Evolutionary conservation across 148 eudicot genomes (phyloP).

Genomic region (Heliamphora exappendiculata): DNA sequence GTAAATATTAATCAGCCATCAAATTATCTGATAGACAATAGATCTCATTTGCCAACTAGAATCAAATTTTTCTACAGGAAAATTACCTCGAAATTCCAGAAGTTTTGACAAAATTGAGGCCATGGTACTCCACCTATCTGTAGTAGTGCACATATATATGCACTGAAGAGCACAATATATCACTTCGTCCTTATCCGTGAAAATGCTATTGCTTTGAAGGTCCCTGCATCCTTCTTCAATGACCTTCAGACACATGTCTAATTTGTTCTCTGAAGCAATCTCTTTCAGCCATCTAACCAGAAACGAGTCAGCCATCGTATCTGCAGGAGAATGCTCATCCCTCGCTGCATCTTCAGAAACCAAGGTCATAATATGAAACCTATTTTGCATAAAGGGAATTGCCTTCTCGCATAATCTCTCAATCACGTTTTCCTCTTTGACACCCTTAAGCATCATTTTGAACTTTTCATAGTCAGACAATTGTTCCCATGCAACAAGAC

Average conservation of each 20-base stretch:
- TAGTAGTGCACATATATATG: constrained; percentile 55
- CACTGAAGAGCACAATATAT: constrained; percentile 80
- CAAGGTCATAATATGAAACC: constrained; percentile 21
- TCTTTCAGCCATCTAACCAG: constrained; percentile 89
- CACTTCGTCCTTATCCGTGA: constrained; percentile 59
- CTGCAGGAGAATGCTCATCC: constrained; percentile 7
- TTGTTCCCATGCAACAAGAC: constrained; percentile 69
- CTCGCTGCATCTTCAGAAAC: constrained; percentile 16
- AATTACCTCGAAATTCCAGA: constrained; percentile 55
- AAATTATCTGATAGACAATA: background rate
- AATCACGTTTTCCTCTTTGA: constrained; percentile 59
- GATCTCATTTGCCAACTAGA: background rate
- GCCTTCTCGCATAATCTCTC: constrained; percentile 57
- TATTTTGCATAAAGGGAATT: constrained; percentile 69
- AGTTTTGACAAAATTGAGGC: constrained; percentile 72
- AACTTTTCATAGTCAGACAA: constrained; percentile 86
- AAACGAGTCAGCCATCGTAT: constrained; percentile 45
- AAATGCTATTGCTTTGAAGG: constrained; percentile 32
- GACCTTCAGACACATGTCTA: constrained; percentile 62
- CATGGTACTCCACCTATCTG: constrained; percentile 88
- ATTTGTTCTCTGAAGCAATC: constrained; percentile 52
- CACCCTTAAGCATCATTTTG: constrained; percentile 63
- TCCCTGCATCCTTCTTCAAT: constrained; percentile 75
- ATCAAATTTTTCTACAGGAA: constrained; percentile 10
- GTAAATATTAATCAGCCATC: background rate